A percentile compares a stretch with the other conserved stretches of the same genome.
These are phyloP conservation scores for Phytophthora multivora DNA, from an alignment of 352 stramenopile genomes.

Conservation along the genomic window DNA sequence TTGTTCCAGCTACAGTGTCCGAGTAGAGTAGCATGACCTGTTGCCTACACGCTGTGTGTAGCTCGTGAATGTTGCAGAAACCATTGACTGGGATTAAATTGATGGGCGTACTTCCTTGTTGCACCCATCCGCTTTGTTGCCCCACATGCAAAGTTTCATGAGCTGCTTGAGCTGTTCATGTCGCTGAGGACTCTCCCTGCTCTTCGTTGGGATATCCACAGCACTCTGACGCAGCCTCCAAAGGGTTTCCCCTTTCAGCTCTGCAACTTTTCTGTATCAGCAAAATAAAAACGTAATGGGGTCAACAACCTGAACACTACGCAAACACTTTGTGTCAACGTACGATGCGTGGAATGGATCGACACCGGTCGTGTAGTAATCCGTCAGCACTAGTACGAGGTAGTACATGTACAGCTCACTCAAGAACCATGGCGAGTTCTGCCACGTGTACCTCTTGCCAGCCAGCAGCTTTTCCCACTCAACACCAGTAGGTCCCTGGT, in stretches of 20 bases:
- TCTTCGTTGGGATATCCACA: slow-evolving; percentile 25
- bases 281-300: background rate
- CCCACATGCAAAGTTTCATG: slow-evolving; percentile 70
- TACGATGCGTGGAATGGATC: slow-evolving; percentile 67
- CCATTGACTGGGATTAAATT: too few species aligned
- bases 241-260: slow-evolving; percentile 45
- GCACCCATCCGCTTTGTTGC: slow-evolving; percentile 70
- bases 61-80: too few species aligned
- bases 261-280: slow-evolving; percentile 3
- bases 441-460: slow-evolving; percentile 53
- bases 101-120: slow-evolving; percentile 70
- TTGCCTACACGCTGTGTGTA: too few species aligned
- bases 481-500: slow-evolving; percentile 22
- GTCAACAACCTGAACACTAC: background rate
- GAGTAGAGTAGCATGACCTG: background rate
- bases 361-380: slow-evolving; percentile 54
- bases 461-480: slow-evolving; percentile 46
- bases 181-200: slow-evolving; percentile 18
- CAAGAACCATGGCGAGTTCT: slow-evolving; percentile 65
- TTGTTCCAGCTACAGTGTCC: slow-evolving; percentile 14
- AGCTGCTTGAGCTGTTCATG: slow-evolving; percentile 49
- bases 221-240: slow-evolving; percentile 59
- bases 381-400: slow-evolving; percentile 53
- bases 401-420: slow-evolving; percentile 75
- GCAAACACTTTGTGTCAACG: slow-evolving; percentile 4